Evolutionary conservation across 768 basidiomycete species (phyloP).

Genomic region (Rhizopogon rudus): DNA sequence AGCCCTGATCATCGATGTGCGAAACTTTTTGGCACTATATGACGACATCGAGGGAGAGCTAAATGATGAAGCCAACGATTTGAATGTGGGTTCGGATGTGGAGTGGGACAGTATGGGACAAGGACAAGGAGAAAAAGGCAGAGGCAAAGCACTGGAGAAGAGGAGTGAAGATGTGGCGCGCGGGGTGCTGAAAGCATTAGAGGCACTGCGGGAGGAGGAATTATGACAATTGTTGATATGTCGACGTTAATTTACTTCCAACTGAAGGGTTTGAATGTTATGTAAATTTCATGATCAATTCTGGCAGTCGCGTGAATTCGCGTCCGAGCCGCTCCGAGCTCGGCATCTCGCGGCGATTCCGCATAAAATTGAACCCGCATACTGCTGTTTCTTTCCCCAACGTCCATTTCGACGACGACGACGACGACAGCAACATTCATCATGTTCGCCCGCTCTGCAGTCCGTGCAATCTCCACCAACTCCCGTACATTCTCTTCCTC

Average conservation of each 20-base stretch:
- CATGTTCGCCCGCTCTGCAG: conserved; percentile 67
- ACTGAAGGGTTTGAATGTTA: too few species aligned
- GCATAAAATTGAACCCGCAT: neutral
- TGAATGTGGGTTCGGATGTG: neutral
- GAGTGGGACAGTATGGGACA: neutral
- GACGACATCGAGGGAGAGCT: conserved; percentile 24
- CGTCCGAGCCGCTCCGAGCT: neutral
- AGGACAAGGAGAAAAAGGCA: neutral
- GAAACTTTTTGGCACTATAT: conserved; percentile 39
- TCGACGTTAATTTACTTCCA: too few species aligned
- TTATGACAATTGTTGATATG: conserved; percentile 16
- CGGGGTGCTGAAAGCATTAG: conserved; percentile 52
- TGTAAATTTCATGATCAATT: too few species aligned
- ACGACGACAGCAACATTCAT: conserved; percentile 19
- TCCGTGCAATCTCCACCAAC: conserved; percentile 49
- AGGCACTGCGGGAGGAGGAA: conserved; percentile 26
- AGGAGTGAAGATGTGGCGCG: conserved; percentile 39
- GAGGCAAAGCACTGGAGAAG: conserved; percentile 16
- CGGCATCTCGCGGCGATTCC: neutral
- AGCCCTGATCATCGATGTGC: conserved; percentile 31
- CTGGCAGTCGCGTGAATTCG: neutral
- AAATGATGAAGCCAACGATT: neutral
- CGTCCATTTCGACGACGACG: conserved; percentile 1
- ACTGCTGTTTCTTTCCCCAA: neutral
- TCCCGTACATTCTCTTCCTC: conserved; percentile 76